A percentile compares a stretch with the other conserved stretches of the same genome.
phyloP scores from a whole-genome alignment of 129 eudicot genomes.

The Lactuca saligna region DNA sequence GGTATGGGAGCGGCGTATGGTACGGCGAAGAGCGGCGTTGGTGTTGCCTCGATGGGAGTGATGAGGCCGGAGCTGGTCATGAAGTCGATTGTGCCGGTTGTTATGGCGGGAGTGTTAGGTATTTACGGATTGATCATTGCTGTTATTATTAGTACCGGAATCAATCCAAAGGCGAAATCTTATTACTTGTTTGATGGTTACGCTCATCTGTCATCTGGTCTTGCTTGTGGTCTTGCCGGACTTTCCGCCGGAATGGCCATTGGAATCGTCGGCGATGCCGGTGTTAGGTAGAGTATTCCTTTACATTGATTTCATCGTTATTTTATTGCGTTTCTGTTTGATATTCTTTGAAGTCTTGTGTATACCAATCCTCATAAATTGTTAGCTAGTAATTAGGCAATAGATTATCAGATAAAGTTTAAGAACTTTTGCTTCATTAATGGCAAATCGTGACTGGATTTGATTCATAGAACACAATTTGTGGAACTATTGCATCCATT shows the following conservation, averaged over 20 bases:
- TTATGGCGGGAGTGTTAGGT: conserved; percentile 55
- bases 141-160: conserved; percentile 47
- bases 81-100: conserved; percentile 54
- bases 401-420: background rate
- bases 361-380: background rate
- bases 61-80: conserved; percentile 55
- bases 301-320: background rate
- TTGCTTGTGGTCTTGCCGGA: conserved; percentile 55
- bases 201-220: conserved; percentile 50
- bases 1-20: conserved; percentile 36
- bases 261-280: conserved; percentile 50
- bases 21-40: conserved; percentile 46
- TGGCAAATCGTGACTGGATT: background rate
- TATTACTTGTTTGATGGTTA: conserved; percentile 45
- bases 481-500: background rate
- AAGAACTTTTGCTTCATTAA: too few relatives aligned
- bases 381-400: background rate
- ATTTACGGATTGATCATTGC: conserved; percentile 54
- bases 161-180: conserved; percentile 41
- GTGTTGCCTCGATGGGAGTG: conserved; percentile 56
- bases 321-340: conserved; percentile 1
- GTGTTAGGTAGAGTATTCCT: conserved; percentile 34
- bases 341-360: background rate
- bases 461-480: background rate
- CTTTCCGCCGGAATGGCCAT: conserved; percentile 52